phyloP scores from a whole-genome alignment of 257 asterid species.

The Nicotiana otophora region DNA sequence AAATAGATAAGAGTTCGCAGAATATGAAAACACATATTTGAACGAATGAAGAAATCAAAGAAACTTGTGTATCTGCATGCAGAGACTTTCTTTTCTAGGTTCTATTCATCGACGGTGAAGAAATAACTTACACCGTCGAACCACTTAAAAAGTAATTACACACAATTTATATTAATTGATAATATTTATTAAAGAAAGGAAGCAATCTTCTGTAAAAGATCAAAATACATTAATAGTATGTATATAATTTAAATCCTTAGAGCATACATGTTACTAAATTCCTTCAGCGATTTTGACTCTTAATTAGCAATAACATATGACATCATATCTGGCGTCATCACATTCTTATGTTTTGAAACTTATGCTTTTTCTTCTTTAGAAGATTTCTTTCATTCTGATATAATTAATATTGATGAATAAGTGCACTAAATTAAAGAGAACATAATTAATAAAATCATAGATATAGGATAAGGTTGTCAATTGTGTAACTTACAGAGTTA shows the following conservation, averaged over 20 bases:
- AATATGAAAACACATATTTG: not conserved
- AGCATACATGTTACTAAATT: no score
- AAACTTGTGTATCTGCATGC: not conserved
- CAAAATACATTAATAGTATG: no score
- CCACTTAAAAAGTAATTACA: no score
- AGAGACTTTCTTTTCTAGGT: not conserved
- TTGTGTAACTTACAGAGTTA: no score
- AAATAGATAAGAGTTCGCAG: not conserved
- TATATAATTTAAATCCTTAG: no score
- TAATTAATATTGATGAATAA: not conserved
- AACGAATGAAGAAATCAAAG: not conserved
- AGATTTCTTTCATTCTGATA: not conserved
- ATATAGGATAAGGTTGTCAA: no score
- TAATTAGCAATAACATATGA: not conserved
- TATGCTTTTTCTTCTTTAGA: not conserved
- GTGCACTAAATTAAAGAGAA: not conserved
- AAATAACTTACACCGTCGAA: no score
- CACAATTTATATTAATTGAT: no score
- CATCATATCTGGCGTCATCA: not conserved
- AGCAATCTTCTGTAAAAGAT: no score
- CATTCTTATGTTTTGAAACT: not conserved
- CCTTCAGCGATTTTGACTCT: not conserved
- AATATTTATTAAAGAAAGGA: no score
- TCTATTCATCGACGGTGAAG: no score
- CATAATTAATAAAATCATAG: no score